Conservation (phyloP, 2,329 filamentous ascomycete species). For the Nemania abortiva region DNA sequence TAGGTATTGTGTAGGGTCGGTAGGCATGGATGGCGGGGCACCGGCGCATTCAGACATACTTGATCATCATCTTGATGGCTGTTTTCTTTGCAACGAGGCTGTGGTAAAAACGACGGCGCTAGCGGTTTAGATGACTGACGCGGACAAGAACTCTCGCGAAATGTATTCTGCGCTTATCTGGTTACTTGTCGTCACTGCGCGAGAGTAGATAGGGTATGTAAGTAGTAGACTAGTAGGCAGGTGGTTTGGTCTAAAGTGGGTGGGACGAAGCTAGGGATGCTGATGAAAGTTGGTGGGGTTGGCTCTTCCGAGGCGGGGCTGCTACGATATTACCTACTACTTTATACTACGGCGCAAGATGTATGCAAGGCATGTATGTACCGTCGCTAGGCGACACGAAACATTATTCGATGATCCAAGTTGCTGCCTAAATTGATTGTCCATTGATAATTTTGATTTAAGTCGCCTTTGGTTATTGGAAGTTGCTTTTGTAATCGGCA, state of each 20-base stretch:
- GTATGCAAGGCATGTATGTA: too few relatives aligned
- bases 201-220: not conserved
- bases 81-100: conserved; percentile 9
- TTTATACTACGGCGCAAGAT: too few relatives aligned
- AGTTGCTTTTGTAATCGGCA: not conserved
- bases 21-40: conserved; percentile 25
- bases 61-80: conserved; percentile 49
- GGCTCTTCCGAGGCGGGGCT: conserved; percentile 24
- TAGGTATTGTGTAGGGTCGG: not conserved
- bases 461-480: too few relatives aligned
- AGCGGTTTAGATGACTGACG: not conserved
- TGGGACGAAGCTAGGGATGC: conserved; percentile 16
- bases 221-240: not conserved
- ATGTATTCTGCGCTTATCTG: not conserved
- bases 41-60: conserved; percentile 38
- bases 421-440: too few relatives aligned
- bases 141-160: not conserved
- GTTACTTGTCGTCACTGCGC: not conserved
- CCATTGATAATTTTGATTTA: too few relatives aligned
- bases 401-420: too few relatives aligned
- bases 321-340: too few relatives aligned
- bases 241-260: not conserved
- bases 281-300: conserved; percentile 27
- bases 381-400: too few relatives aligned
- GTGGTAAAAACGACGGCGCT: not conserved